These are phyloP conservation scores for Daedaleopsis nitida DNA, from an alignment of 768 basidiomycete genomes.

Conservation along the genomic window DNA sequence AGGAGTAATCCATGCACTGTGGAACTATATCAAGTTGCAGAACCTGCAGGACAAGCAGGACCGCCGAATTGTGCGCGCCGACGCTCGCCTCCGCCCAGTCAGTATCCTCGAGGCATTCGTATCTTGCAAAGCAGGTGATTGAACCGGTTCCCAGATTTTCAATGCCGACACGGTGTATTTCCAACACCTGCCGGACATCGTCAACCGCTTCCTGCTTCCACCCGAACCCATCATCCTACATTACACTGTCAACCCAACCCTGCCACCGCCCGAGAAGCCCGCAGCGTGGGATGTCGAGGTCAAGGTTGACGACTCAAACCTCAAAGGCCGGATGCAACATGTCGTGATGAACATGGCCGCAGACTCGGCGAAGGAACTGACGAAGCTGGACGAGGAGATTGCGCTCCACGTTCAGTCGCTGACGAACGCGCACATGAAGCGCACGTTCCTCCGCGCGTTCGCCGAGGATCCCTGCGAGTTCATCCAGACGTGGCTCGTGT, in stretches of 20 bases:
- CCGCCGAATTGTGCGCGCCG: slow-evolving; percentile 66
- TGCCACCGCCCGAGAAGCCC: slow-evolving; percentile 60
- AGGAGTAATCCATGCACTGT: slow-evolving; percentile 79
- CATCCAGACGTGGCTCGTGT: slow-evolving; percentile 89
- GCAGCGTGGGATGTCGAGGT: slow-evolving; percentile 86
- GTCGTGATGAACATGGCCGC: slow-evolving; percentile 70
- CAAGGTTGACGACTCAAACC: slow-evolving; percentile 76
- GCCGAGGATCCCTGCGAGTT: slow-evolving; percentile 77
- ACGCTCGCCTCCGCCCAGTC: slow-evolving; percentile 69
- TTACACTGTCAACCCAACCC: slow-evolving; percentile 68
- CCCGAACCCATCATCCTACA: slow-evolving; percentile 82
- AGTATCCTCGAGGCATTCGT: slow-evolving; percentile 13
- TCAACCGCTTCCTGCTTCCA: slow-evolving; percentile 75
- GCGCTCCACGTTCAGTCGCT: slow-evolving; percentile 82
- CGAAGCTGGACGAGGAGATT: slow-evolving; percentile 89
- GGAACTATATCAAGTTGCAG: slow-evolving; percentile 90
- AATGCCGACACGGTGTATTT: slow-evolving; percentile 71
- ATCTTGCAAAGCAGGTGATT: neutral
- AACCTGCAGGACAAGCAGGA: slow-evolving; percentile 84
- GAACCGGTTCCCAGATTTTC: slow-evolving; percentile 56
- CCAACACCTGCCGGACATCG: slow-evolving; percentile 80
- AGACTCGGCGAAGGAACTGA: slow-evolving; percentile 66
- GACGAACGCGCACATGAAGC: slow-evolving; percentile 84
- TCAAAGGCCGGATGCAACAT: slow-evolving; percentile 72
- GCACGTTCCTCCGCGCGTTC: slow-evolving; percentile 83